Evolutionary conservation across 345 rosid genomes (phyloP).

Genomic region (Eucalyptus dawsonii): DNA sequence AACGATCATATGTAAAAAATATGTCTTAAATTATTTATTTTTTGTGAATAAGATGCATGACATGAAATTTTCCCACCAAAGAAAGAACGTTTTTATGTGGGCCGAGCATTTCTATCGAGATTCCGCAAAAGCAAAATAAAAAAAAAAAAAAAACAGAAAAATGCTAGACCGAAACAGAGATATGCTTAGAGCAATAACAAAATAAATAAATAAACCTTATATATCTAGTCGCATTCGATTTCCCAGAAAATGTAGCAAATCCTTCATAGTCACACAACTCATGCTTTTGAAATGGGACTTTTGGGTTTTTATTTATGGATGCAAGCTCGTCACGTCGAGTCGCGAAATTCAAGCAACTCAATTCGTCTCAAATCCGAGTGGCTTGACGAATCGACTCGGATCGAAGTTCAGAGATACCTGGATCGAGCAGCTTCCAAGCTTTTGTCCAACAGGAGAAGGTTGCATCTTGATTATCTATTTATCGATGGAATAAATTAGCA

Average conservation of each 20-base stretch:
- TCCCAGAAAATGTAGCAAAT: not conserved
- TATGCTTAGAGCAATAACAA: not conserved
- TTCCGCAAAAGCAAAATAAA: not conserved
- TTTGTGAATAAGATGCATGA: too few relatives aligned
- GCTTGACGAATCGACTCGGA: not conserved
- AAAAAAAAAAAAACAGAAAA: not conserved
- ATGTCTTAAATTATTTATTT: too few relatives aligned
- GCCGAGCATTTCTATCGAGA: not conserved
- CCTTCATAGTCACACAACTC: not conserved
- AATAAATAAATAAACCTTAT: too few relatives aligned
- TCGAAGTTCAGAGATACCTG: not conserved
- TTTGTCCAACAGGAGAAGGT: not conserved
- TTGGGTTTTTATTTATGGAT: not conserved
- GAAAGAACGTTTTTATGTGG: not conserved
- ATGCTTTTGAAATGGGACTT: not conserved
- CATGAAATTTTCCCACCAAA: not conserved
- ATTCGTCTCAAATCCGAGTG: not conserved
- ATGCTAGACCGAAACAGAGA: not conserved
- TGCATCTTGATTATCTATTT: not conserved
- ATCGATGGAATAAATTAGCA: not conserved
- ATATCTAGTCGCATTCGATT: not conserved
- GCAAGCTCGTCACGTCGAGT: not conserved
- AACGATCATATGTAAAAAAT: too few relatives aligned
- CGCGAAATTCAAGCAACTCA: too few relatives aligned
- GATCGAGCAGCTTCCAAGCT: not conserved